Conservation (phyloP, 1,284 basidiomycete genomes). For the Porodaedalea pini region DNA sequence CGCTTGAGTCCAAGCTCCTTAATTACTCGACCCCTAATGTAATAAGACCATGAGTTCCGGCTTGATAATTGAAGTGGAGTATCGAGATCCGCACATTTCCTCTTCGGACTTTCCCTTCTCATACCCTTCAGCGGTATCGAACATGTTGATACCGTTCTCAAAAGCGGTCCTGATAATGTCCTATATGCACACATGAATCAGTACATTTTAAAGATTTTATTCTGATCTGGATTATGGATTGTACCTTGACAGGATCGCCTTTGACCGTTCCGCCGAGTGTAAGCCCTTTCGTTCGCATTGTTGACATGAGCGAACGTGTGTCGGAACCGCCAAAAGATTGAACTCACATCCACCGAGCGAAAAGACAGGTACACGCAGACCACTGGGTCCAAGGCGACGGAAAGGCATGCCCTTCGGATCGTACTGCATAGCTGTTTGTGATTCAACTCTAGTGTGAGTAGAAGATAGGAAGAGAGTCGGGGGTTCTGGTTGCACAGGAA, state of each 20-base stretch:
- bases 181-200: not conserved
- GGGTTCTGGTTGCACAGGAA: not conserved
- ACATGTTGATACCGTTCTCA: slow-evolving; percentile 25
- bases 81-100: slow-evolving; percentile 63
- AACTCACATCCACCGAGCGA: slow-evolving; percentile 23
- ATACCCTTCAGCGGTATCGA: slow-evolving; percentile 28
- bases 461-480: not conserved
- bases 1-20: slow-evolving; percentile 70
- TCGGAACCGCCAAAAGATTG: not conserved
- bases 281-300: slow-evolving; percentile 13
- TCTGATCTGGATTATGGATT: slow-evolving; percentile 6
- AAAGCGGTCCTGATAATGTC: slow-evolving; percentile 23
- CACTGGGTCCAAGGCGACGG: slow-evolving; percentile 22
- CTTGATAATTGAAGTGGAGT: slow-evolving; percentile 7
- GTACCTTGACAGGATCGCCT: slow-evolving; percentile 68
- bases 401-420: slow-evolving; percentile 18
- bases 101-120: slow-evolving; percentile 62
- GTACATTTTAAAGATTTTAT: not conserved
- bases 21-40: slow-evolving; percentile 69
- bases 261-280: slow-evolving; percentile 42
- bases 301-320: not conserved
- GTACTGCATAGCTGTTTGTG: not conserved
- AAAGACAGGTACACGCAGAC: slow-evolving; percentile 22
- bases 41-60: slow-evolving; percentile 2
- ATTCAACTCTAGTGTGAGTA: no score